Conservation (phyloP, 108 stramenopile species). For the Skeletonema costatum region DNA sequence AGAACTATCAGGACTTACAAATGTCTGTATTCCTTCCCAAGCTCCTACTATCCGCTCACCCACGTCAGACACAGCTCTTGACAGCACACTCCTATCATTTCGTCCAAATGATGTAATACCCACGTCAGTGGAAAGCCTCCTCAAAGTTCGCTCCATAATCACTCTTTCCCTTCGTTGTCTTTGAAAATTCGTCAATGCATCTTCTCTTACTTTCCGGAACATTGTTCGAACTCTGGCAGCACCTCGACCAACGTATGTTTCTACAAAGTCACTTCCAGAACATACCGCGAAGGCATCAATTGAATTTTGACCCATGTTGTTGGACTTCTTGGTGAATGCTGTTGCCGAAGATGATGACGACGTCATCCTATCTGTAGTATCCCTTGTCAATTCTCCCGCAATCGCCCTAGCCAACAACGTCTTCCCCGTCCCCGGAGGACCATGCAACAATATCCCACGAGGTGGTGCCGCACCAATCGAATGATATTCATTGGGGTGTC, state of each 20-base stretch:
- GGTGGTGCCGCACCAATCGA: constrained; percentile 70
- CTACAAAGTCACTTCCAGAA: constrained; percentile 82
- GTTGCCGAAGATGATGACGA: constrained; percentile 25
- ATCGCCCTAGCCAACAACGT: constrained; percentile 78
- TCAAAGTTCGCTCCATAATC: constrained; percentile 6
- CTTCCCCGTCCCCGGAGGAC: constrained; percentile 86
- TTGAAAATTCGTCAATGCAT: constrained; percentile 47
- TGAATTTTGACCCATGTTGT: constrained; percentile 20
- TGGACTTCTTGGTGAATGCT: neutral
- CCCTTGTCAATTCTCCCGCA: constrained; percentile 68
- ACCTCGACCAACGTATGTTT: constrained; percentile 89
- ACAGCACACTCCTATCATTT: neutral
- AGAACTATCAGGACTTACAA: constrained; percentile 7
- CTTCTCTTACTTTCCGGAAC: constrained; percentile 70
- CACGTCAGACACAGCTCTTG: constrained; percentile 8
- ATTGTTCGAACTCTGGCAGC: constrained; percentile 87
- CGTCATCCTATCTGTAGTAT: neutral
- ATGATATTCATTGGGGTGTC: constrained; percentile 57
- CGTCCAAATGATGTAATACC: neutral
- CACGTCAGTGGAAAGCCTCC: neutral
- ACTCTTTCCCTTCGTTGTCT: neutral
- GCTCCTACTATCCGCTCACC: constrained; percentile 42
- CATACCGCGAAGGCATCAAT: constrained; percentile 75
- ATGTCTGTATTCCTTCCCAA: constrained; percentile 68
- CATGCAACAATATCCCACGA: constrained; percentile 77